Evolutionary conservation across 2,329 filamentous ascomycete species (phyloP).

Genomic region (Sclerotinia sclerotiorum): DNA sequence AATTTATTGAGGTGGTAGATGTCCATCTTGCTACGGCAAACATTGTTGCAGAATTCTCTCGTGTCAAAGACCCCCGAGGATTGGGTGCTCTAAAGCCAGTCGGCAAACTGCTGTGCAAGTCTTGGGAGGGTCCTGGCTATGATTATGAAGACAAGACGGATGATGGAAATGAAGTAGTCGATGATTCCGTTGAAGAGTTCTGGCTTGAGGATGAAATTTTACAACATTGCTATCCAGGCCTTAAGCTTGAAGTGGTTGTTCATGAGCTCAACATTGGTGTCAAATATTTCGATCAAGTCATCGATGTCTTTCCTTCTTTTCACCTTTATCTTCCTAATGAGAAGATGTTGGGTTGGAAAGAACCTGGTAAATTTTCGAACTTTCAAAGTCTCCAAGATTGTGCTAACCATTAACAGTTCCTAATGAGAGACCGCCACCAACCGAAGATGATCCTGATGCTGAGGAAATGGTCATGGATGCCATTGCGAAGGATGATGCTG

Average conservation of each 20-base stretch:
- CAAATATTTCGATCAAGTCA: constrained; percentile 61
- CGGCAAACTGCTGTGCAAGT: constrained; percentile 49
- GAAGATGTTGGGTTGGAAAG: constrained; percentile 66
- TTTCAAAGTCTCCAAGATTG: not conserved
- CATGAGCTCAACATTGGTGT: constrained; percentile 60
- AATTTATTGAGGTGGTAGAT: constrained; percentile 60
- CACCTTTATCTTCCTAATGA: constrained; percentile 67
- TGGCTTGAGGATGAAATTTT: constrained; percentile 66
- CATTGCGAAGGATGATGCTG: constrained; percentile 24
- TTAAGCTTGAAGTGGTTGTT: constrained; percentile 59
- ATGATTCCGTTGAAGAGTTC: constrained; percentile 52
- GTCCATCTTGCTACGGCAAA: constrained; percentile 50
- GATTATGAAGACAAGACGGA: constrained; percentile 35
- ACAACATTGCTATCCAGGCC: constrained; percentile 59
- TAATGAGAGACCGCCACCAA: constrained; percentile 36
- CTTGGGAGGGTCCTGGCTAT: constrained; percentile 43
- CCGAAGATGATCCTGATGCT: constrained; percentile 37
- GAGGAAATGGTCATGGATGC: constrained; percentile 34
- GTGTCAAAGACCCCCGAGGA: constrained; percentile 42
- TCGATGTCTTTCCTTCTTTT: constrained; percentile 59
- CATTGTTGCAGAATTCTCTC: constrained; percentile 47
- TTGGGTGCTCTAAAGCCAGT: constrained; percentile 43
- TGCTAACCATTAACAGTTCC: constrained; percentile 30
- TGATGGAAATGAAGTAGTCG: constrained; percentile 33
- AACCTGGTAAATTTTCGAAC: constrained; percentile 44